Conservation (phyloP, 2,329 filamentous ascomycete species). For the Aspergillus melleus region DNA sequence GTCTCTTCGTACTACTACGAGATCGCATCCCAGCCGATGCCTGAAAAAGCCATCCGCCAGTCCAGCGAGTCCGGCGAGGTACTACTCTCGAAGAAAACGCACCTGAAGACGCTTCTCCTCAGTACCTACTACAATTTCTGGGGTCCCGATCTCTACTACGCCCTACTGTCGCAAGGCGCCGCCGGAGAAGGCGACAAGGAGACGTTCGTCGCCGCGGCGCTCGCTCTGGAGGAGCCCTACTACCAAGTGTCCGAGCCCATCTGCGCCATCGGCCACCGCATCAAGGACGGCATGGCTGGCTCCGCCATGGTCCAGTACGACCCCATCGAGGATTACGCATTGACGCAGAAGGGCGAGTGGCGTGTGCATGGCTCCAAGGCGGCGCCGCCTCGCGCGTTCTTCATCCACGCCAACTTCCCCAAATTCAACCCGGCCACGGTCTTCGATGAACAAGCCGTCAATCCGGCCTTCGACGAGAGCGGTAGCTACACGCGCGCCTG, state of each 20-base stretch:
- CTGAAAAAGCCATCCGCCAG: constrained; percentile 23
- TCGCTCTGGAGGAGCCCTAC: constrained; percentile 40
- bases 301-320: constrained; percentile 42
- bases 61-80: constrained; percentile 49
- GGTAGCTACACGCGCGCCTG: constrained; percentile 35
- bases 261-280: constrained; percentile 32
- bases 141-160: constrained; percentile 48
- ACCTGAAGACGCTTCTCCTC: constrained; percentile 45
- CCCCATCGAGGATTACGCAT: constrained; percentile 33
- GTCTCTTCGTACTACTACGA: constrained; percentile 40
- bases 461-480: constrained; percentile 30
- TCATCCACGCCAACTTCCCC: constrained; percentile 43
- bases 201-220: constrained; percentile 49
- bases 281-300: constrained; percentile 32
- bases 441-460: constrained; percentile 31
- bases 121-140: constrained; percentile 53
- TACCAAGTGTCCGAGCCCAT: constrained; percentile 44
- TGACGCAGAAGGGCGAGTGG: constrained; percentile 24
- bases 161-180: constrained; percentile 48
- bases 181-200: constrained; percentile 54
- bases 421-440: constrained; percentile 43
- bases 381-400: constrained; percentile 34
- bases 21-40: constrained; percentile 34
- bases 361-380: constrained; percentile 30
- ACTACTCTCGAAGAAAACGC: constrained; percentile 45